These are phyloP conservation scores for Hymenochaete sp. DNA, from an alignment of 1,284 basidiomycete genomes.

Conservation along the genomic window DNA sequence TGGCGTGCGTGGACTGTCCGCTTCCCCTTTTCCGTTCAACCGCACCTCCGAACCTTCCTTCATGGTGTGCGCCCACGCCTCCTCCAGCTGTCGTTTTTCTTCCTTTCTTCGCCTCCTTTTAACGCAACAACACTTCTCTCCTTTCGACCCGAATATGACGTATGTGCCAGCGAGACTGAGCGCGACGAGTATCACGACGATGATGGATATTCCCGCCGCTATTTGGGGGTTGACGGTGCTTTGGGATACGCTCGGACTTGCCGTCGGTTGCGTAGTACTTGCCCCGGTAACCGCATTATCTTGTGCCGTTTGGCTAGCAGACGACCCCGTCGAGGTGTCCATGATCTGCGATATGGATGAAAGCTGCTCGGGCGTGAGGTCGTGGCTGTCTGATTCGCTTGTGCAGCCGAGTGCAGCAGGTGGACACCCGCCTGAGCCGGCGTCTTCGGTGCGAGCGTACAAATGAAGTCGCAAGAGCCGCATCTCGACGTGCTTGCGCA, in stretches of 20 bases:
- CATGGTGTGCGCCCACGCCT: not conserved
- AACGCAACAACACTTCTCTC: too few relatives aligned
- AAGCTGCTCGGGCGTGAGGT: conserved; percentile 12
- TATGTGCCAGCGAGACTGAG: conserved; percentile 1
- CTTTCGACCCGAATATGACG: conserved; percentile 10
- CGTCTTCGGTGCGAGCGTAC: conserved; percentile 12
- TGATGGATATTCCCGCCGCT: conserved; percentile 7
- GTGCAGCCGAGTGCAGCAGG: conserved; percentile 7
- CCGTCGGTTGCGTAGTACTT: too few relatives aligned
- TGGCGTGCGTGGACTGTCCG: too few relatives aligned
- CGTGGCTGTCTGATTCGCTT: conserved; percentile 11
- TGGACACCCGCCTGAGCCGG: conserved; percentile 10
- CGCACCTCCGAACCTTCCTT: conserved; percentile 6
- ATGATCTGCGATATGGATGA: conserved; percentile 6
- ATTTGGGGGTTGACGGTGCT: conserved; percentile 4
- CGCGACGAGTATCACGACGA: conserved; percentile 10
- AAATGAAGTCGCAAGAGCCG: not conserved
- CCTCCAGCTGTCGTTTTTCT: not conserved
- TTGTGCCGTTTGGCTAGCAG: not conserved
- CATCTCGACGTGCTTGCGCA: not conserved
- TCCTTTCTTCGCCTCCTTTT: conserved; percentile 2
- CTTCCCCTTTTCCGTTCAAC: too few relatives aligned
- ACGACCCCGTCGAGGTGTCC: not conserved
- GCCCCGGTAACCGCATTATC: too few relatives aligned
- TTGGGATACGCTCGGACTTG: not conserved